A percentile compares a stretch with the other conserved stretches of the same genome.
Conservation (phyloP, 1,284 basidiomycete species). For the Apiotrichum veenhuisii region DNA sequence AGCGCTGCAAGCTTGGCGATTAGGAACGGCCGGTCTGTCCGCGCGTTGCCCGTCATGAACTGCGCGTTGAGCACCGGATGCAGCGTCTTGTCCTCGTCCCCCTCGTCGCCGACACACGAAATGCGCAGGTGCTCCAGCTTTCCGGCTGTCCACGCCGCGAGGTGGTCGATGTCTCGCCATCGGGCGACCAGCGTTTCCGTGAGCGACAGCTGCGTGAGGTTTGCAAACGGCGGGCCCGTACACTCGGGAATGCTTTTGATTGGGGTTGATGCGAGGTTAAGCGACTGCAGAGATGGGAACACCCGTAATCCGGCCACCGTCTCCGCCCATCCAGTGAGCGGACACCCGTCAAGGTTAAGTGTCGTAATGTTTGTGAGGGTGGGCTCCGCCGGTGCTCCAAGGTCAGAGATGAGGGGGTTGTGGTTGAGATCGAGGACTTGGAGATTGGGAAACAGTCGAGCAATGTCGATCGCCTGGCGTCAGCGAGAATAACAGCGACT, state of each 20-base stretch:
- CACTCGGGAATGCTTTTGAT: conserved; percentile 56
- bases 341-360: conserved; percentile 74
- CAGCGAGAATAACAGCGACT: no score
- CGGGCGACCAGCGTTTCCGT: conserved; percentile 57
- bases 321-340: conserved; percentile 60
- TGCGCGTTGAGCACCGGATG: neutral
- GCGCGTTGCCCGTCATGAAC: conserved; percentile 45
- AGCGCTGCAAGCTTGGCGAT: conserved; percentile 70
- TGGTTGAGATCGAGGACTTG: conserved; percentile 69
- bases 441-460: conserved; percentile 60
- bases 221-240: conserved; percentile 31
- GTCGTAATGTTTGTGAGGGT: conserved; percentile 50
- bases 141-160: conserved; percentile 50
- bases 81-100: neutral
- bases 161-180: conserved; percentile 68
- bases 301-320: conserved; percentile 54
- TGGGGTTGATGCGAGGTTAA: conserved; percentile 67
- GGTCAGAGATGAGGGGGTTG: conserved; percentile 52
- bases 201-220: conserved; percentile 53
- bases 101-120: conserved; percentile 12
- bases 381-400: neutral
- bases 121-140: conserved; percentile 14
- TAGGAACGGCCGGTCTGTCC: conserved; percentile 56
- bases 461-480: conserved; percentile 50
- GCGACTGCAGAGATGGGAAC: conserved; percentile 57